Conservation (phyloP, 306 rosid species). For the Luffa aegyptiaca region DNA sequence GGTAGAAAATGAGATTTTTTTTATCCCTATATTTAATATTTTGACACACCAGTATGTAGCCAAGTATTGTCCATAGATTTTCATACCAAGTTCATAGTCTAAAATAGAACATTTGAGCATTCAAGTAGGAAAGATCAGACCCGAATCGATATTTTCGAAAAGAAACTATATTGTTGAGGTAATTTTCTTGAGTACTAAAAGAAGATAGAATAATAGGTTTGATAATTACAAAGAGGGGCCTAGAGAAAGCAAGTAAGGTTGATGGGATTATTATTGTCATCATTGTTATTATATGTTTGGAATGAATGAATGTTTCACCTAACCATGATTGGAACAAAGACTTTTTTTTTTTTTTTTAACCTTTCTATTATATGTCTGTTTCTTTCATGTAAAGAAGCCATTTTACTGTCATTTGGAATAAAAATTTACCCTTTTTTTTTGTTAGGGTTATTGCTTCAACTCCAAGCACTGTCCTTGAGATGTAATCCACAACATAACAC, state of each 20-base stretch:
- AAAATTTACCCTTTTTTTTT: not conserved
- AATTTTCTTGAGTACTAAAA: not conserved
- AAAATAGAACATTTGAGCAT: not conserved
- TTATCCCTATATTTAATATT: no score
- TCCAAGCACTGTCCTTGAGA: not conserved
- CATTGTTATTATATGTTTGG: not conserved
- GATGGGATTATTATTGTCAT: not conserved
- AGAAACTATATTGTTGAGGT: not conserved
- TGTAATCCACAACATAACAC: not conserved
- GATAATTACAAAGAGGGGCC: not conserved
- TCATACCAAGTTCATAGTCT: not conserved
- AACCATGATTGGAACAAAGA: not conserved
- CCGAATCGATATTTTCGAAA: not conserved
- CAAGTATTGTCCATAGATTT: no score
- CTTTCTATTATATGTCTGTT: not conserved
- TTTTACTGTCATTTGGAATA: not conserved
- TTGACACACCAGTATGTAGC: no score
- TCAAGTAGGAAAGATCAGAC: fast-evolving
- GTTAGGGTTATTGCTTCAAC: not conserved
- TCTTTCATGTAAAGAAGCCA: not conserved
- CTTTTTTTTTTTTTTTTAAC: not conserved
- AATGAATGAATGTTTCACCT: conserved; percentile 11
- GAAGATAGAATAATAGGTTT: not conserved
- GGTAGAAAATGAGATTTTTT: no score
- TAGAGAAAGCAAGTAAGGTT: not conserved